Evolutionary conservation across 2,329 filamentous ascomycete species (phyloP).

Genomic region (Clonostachys solani): DNA sequence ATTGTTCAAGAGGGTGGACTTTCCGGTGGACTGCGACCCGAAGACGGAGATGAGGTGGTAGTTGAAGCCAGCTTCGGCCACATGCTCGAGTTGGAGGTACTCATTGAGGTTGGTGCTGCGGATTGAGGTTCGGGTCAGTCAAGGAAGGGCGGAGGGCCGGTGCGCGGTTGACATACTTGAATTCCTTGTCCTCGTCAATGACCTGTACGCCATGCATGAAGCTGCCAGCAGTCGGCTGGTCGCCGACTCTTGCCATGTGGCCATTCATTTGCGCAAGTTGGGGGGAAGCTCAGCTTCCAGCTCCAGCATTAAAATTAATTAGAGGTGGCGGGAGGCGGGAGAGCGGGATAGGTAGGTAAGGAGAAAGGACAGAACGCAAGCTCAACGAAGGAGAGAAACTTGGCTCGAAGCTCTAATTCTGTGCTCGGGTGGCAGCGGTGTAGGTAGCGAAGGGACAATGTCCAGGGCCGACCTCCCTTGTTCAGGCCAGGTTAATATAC

Average conservation of each 20-base stretch:
- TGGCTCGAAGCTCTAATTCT: too few relatives aligned
- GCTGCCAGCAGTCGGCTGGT: conserved; percentile 56
- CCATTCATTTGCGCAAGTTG: conserved; percentile 57
- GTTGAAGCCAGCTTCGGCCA: conserved; percentile 91
- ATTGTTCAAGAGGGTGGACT: conserved; percentile 93
- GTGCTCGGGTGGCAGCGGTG: too few relatives aligned
- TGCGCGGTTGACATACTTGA: conserved; percentile 65
- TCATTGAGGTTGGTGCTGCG: conserved; percentile 69
- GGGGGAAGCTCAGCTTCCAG: too few relatives aligned
- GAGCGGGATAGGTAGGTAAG: too few relatives aligned
- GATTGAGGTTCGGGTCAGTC: background rate
- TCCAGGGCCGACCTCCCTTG: too few relatives aligned
- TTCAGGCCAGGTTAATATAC: too few relatives aligned
- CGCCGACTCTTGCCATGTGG: conserved; percentile 73
- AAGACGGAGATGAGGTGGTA: conserved; percentile 99
- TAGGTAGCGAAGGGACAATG: too few relatives aligned
- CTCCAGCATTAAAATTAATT: too few relatives aligned
- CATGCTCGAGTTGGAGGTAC: conserved; percentile 76
- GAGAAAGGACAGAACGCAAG: too few relatives aligned
- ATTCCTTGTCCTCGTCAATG: conserved; percentile 86
- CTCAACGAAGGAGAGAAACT: too few relatives aligned
- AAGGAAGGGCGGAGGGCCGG: conserved; percentile 1
- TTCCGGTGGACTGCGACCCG: conserved; percentile 96
- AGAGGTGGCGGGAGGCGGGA: too few relatives aligned
- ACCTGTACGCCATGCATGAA: conserved; percentile 97